Evolutionary conservation across 805 yeast species (phyloP).

Genomic region (Yamadazyma laniorum): DNA sequence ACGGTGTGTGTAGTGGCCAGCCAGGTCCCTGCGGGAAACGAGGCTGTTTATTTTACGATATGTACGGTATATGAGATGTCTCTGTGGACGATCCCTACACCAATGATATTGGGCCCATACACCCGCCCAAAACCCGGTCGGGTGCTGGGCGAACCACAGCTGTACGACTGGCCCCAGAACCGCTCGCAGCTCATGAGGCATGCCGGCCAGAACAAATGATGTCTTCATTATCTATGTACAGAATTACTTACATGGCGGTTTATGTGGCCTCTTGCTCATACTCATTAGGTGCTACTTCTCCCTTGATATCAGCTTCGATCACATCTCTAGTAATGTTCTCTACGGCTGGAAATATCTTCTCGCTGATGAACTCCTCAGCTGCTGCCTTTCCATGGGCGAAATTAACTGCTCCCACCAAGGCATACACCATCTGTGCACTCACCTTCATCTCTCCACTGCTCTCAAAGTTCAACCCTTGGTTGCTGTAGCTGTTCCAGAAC

Average conservation of each 20-base stretch:
- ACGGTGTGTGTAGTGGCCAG: too few species aligned
- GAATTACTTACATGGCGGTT: conserved; percentile 2
- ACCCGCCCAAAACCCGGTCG: too few species aligned
- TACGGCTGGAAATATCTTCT: conserved; percentile 44
- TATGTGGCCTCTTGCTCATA: background rate
- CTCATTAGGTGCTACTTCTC: too few species aligned
- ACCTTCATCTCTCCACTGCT: conserved; percentile 57
- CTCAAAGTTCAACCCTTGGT: conserved; percentile 43
- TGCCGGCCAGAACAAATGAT: too few species aligned
- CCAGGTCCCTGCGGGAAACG: too few species aligned
- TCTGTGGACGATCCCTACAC: too few species aligned
- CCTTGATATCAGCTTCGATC: conserved; percentile 12
- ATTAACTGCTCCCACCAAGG: conserved; percentile 69
- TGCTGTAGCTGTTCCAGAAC: conserved; percentile 62
- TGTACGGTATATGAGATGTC: too few species aligned
- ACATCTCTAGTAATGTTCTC: conserved; percentile 35
- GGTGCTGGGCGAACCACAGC: too few species aligned
- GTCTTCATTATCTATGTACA: conserved; percentile 9
- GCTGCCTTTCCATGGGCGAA: conserved; percentile 55
- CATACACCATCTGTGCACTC: conserved; percentile 52
- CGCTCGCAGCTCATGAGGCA: too few species aligned
- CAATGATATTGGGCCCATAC: too few species aligned
- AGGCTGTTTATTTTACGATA: too few species aligned
- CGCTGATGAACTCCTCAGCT: conserved; percentile 58
- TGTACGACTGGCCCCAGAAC: too few species aligned